phyloP scores from a whole-genome alignment of 345 rosid genomes.

The Populus ilicifolia region DNA sequence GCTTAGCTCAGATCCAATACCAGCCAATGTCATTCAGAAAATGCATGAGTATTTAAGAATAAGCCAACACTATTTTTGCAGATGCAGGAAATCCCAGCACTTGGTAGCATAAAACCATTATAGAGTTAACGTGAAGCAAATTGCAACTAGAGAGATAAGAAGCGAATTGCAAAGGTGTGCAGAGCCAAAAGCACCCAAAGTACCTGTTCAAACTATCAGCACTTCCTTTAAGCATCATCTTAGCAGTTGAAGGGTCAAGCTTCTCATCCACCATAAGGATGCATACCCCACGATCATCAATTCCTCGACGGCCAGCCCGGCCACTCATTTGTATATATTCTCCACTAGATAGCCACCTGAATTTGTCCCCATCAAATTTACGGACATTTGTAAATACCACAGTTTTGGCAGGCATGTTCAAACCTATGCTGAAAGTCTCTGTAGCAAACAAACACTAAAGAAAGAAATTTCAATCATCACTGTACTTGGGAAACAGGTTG shows the following conservation, averaged over 20 bases:
- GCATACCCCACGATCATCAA: constrained; percentile 91
- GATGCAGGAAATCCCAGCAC: neutral
- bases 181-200: constrained; percentile 2
- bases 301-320: constrained; percentile 99
- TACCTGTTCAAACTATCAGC: constrained; percentile 99
- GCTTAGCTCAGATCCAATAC: neutral
- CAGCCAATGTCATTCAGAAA: neutral
- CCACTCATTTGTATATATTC: constrained; percentile 99
- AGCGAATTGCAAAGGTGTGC: neutral
- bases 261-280: constrained; percentile 96
- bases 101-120: neutral
- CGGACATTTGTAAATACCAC: constrained; percentile 97
- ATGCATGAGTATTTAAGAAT: neutral
- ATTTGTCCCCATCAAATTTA: constrained; percentile 97
- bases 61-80: neutral
- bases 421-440: constrained; percentile 97
- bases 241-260: constrained; percentile 94
- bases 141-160: neutral
- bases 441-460: constrained; percentile 96
- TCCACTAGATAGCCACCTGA: constrained; percentile 97
- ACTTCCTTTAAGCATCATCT: constrained; percentile 87
- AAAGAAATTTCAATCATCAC: constrained; percentile 24
- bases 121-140: neutral
- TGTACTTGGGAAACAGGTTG: neutral
- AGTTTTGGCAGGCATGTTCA: constrained; percentile 99